Evolutionary conservation across 2,329 filamentous ascomycete genomes (phyloP), one percentile per base, ranked within the genome.

Genomic region (Sphaceloma murrayae): DNA sequence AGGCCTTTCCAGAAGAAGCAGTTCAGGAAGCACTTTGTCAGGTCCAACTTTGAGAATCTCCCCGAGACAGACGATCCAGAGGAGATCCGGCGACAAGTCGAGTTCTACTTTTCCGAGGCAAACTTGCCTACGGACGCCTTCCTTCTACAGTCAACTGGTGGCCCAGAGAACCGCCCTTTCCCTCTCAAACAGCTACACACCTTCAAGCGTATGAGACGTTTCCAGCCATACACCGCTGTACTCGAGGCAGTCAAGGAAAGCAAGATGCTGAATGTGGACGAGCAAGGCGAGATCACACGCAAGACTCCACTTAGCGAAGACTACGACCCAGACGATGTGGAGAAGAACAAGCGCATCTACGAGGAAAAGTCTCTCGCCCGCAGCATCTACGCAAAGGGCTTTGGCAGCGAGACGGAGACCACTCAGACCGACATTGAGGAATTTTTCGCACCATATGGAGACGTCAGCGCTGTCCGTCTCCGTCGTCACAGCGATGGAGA

Each of bases 121-220:
- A 95, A 95, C 66, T 77, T 98, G 27, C 81, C 82, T 42, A 79
- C 78, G 57, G 93, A 98, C 66, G 83, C 86, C 62, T 94, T 85
- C 68, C 74, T 98, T 54, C 84, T 87, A 69, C 72, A 78, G 51
- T 72, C 80, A 57, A 83, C 85, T 45, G 82, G 80, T 29, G 89
- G 89, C 46, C 70, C 75, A 52, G 74, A 82, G 57, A 94, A 95
- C 71, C 82, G 83, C 62, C 75, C 88, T 32, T 80, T 98, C 27
- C 70, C 80, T 16, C 71, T 98, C 53, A 79, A 80, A 57, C 75
- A 80, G 49, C 78, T 98, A 53, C 78, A 80, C 71, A 79, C 70
- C 42, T 98, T 98, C 74, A 89, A 88, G 68, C 87, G 93, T 62
- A 98, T 98, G 93, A 82, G 79, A 53, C 83, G 81, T 56, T 98